Base-by-base conservation (phyloP, 306 rosid species). In the Fagus sylvatica region DNA sequence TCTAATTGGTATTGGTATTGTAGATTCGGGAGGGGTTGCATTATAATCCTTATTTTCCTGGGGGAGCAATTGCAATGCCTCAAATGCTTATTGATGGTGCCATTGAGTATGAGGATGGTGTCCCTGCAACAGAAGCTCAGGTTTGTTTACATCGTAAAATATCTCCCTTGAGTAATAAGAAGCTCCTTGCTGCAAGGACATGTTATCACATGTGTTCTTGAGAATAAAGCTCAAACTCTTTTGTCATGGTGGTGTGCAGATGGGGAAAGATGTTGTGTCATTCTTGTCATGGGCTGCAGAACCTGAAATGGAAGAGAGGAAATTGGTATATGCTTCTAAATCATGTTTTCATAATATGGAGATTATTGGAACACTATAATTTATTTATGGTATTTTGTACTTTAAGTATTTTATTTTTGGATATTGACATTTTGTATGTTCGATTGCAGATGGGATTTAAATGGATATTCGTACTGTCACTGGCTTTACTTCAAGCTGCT, bases 61-160 rank as follows among this genome's bases (percentile, higher is more conserved):
- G 99, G 0, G 99, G 99, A 46, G 99, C 98, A 61, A 95, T 95
- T 83, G 98, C 99, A 37, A 95, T 95, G 99, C 99, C 99, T 87
- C 86, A 95, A 88, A 95, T 95, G 99, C 99, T 95, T 85, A 91
- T 80, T 56, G 99, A 95, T 78, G 99, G 99, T 68, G 98, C 98
- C 78, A 83, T 95, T 57, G 99, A 95, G 82, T 95, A 89, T 46
- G 99, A 95, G 84, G 99, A 93, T 82, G 97, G 94, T 74, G 88
- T 81, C 53, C 89, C 97, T 78, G 98, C 99, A 19, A 95, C 99
- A 22, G 99, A 93, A 91, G 80, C 98, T 75, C 98, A 95, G 98
- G 99, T 93, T 69, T 39, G 79, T 76, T 56, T 61, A 49, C 67
- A 53, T 33, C 54, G 37, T 61, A 34, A 65, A 37, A 37, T 39